phyloP scores from a whole-genome alignment of 139 green algal species.

The Axilococcus clingmanii region DNA sequence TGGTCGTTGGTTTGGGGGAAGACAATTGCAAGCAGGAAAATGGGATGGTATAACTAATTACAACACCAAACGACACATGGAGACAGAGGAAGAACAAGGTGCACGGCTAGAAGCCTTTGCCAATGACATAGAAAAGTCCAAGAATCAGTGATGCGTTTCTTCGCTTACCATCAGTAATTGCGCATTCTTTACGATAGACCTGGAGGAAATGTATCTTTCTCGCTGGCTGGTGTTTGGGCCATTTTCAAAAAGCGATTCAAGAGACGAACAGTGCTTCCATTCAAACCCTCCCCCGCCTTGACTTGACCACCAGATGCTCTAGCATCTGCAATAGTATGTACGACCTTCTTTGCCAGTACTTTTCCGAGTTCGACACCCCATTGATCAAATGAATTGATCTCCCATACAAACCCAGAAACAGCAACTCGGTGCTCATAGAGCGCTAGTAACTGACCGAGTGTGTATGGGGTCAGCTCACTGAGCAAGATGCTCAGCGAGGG shows the following conservation, averaged over 20 bases:
- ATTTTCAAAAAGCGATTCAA: constrained; percentile 78
- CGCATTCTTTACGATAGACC: not conserved
- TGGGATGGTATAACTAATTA: constrained; percentile 85
- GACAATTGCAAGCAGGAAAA: constrained; percentile 56
- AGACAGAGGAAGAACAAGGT: constrained; percentile 72
- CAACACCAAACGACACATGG: constrained; percentile 37
- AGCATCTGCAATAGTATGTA: constrained; percentile 19
- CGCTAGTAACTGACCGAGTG: constrained; percentile 87
- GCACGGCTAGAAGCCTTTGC: constrained; percentile 64
- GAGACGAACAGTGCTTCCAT: constrained; percentile 74
- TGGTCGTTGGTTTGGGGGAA: constrained; percentile 78
- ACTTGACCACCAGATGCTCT: not conserved
- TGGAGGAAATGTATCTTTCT: not conserved
- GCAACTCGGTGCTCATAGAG: constrained; percentile 97
- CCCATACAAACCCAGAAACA: constrained; percentile 94
- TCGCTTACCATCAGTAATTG: not conserved
- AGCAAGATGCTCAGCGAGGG: constrained; percentile 88
- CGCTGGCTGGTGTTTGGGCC: not conserved
- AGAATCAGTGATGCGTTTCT: constrained; percentile 15
- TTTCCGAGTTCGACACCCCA: constrained; percentile 99
- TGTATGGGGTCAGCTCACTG: constrained; percentile 82
- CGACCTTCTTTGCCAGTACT: constrained; percentile 51
- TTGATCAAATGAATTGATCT: constrained; percentile 98
- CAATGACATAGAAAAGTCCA: constrained; percentile 58
- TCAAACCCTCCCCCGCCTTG: constrained; percentile 58